Evolutionary conservation across 257 asterid genomes (phyloP).

Genomic region (Striga asiatica): DNA sequence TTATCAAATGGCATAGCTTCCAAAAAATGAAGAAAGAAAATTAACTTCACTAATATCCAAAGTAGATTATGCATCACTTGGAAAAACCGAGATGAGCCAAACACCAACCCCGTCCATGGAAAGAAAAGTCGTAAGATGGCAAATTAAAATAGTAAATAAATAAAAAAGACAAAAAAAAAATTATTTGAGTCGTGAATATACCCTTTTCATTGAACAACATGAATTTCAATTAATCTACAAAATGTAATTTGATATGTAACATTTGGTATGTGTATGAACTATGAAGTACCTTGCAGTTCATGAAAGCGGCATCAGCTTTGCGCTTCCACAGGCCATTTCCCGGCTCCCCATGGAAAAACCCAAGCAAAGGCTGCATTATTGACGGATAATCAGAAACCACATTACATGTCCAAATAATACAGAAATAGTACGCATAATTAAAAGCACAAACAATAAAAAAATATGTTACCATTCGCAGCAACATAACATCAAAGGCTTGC

Average conservation of each 20-base stretch:
- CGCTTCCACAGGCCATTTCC: slow-evolving; percentile 81
- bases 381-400: neutral
- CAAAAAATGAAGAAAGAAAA: no score
- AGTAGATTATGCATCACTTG: neutral
- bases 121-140: neutral
- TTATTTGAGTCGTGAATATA: neutral
- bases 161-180: neutral
- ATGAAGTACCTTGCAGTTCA: slow-evolving; percentile 46
- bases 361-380: slow-evolving; percentile 70
- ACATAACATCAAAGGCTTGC: no score
- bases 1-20: neutral
- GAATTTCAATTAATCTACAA: neutral
- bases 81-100: neutral
- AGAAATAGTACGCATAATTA: no score
- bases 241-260: neutral
- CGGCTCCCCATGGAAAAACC: slow-evolving; percentile 68
- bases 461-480: no score
- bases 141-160: no score
- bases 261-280: neutral
- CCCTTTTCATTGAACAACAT: no score
- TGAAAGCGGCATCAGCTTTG: slow-evolving; percentile 72
- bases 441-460: neutral
- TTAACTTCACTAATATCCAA: neutral
- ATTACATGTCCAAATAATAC: neutral
- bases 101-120: neutral